Conservation (phyloP, 2,329 filamentous ascomycete species). For the Mycosphaerella sp. region DNA sequence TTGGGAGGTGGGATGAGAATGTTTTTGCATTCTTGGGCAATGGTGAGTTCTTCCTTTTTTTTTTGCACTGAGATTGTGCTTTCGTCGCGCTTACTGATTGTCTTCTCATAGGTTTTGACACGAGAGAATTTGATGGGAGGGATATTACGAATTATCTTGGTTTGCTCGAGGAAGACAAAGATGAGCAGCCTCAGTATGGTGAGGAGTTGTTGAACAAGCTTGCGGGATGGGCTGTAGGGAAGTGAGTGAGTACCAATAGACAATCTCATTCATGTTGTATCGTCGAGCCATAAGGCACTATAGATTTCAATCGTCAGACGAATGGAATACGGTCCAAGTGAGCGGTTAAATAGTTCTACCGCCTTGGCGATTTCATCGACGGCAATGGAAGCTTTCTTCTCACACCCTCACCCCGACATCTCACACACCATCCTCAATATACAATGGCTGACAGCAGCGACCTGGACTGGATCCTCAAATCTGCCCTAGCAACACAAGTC, state of each 20-base stretch:
- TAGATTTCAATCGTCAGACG: no score
- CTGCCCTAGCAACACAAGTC: constrained; percentile 27
- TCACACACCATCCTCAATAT: neutral
- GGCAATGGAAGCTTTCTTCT: no score
- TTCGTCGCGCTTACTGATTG: constrained; percentile 4
- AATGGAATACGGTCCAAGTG: no score
- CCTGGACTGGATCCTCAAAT: constrained; percentile 28
- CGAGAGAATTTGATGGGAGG: constrained; percentile 43
- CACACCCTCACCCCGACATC: no score
- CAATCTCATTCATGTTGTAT: no score
- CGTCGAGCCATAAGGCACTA: no score
- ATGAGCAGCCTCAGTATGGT: constrained; percentile 40
- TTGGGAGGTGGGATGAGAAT: constrained; percentile 38
- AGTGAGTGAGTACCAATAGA: constrained; percentile 13
- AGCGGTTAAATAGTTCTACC: no score
- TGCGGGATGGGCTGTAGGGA: constrained; percentile 33
- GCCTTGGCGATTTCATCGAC: no score
- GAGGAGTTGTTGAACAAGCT: constrained; percentile 36
- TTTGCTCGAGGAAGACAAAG: constrained; percentile 34
- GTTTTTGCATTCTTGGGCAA: constrained; percentile 41
- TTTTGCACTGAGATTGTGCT: neutral
- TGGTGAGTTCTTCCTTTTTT: constrained; percentile 8
- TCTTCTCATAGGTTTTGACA: constrained; percentile 35
- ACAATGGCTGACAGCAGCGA: neutral
- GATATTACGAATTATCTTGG: constrained; percentile 45